Evolutionary conservation across 176 grass and related monocot genomes (phyloP).

Genomic region (Olyra latifolia): DNA sequence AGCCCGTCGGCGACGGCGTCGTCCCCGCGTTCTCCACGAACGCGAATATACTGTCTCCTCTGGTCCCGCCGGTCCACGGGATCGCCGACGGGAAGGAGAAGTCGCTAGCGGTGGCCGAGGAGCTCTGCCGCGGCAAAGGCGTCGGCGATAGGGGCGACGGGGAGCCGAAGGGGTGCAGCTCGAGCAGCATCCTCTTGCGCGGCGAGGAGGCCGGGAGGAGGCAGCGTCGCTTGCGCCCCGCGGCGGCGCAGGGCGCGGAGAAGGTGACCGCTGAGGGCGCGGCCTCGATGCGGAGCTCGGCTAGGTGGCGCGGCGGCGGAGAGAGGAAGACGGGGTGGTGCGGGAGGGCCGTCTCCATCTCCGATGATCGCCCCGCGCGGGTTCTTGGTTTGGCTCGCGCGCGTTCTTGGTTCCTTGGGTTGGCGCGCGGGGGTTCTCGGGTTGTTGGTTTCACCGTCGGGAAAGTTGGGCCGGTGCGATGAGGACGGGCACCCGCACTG

Average conservation of each 20-base stretch:
- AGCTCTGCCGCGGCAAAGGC: background rate
- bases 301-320: slow-evolving; percentile 5
- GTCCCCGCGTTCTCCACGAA: background rate
- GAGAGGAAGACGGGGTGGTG: background rate
- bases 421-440: no score
- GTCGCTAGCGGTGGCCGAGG: background rate
- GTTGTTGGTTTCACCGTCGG: no score
- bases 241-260: slow-evolving; percentile 4
- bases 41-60: background rate
- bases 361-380: background rate
- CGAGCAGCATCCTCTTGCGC: slow-evolving; percentile 34
- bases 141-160: background rate
- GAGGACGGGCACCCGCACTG: no score
- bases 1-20: slow-evolving; percentile 10
- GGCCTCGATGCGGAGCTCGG: slow-evolving; percentile 7
- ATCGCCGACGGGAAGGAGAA: background rate
- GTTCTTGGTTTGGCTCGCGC: no score
- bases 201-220: slow-evolving; percentile 27
- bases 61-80: background rate
- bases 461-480: no score
- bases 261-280: slow-evolving; percentile 20
- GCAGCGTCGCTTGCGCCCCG: slow-evolving; percentile 22
- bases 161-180: slow-evolving; percentile 4
- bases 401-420: background rate
- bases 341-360: background rate